Evolutionary conservation across 169 alveolate species (phyloP).

Genomic region (Babesia divergens): DNA sequence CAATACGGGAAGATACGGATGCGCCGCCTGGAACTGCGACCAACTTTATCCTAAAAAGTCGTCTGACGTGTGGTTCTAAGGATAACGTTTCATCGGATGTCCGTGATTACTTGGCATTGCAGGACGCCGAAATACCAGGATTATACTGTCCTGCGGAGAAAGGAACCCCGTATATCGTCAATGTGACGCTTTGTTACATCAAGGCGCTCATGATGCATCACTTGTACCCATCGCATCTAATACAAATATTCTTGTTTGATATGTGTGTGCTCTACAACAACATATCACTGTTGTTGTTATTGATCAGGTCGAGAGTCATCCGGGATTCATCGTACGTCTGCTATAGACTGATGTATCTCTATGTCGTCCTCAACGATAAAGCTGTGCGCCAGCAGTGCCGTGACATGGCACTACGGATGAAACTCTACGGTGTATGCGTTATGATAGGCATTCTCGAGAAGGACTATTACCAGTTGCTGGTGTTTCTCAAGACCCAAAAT

Average conservation of each 20-base stretch:
- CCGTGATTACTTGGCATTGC: constrained; percentile 4
- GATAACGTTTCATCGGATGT: constrained; percentile 7
- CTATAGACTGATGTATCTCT: constrained; percentile 34
- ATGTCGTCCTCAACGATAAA: constrained; percentile 12
- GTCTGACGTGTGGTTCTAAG: constrained; percentile 1
- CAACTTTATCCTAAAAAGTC: constrained; percentile 46
- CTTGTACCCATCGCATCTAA: constrained; percentile 37
- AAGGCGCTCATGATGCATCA: constrained; percentile 27
- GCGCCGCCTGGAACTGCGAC: not conserved
- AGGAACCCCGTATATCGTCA: constrained; percentile 15
- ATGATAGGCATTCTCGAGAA: constrained; percentile 10
- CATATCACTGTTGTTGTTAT: not conserved
- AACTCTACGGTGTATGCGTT: constrained; percentile 30
- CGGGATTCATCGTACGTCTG: constrained; percentile 41
- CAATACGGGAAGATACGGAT: constrained; percentile 16
- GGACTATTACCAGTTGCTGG: constrained; percentile 33
- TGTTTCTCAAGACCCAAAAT: constrained; percentile 4
- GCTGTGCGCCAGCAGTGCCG: constrained; percentile 27
- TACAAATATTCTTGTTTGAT: constrained; percentile 42
- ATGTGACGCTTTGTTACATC: constrained; percentile 35
- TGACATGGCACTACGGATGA: constrained; percentile 56
- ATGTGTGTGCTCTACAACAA: constrained; percentile 46
- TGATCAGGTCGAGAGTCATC: constrained; percentile 24
- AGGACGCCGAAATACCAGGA: constrained; percentile 17
- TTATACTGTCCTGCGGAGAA: not conserved